These are phyloP conservation scores for Rhynchosporium secalis DNA, from an alignment of 2,329 filamentous ascomycete species.

Conservation along the genomic window DNA sequence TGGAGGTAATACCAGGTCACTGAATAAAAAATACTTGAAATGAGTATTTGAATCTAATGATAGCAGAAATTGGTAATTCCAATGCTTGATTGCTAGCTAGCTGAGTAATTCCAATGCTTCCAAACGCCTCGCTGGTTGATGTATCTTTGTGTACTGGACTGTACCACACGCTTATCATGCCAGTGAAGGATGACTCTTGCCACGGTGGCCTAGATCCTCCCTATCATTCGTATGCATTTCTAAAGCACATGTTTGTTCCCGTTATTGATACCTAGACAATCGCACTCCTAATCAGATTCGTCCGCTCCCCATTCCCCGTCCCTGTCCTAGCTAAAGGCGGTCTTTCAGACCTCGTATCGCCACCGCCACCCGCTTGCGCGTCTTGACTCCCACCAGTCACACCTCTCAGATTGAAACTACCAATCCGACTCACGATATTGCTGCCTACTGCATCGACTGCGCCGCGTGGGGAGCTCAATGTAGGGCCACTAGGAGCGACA, in stretches of 20 bases:
- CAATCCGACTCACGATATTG: conserved; percentile 84
- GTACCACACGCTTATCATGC: background rate
- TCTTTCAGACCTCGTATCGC: conserved; percentile 18
- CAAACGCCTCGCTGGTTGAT: conserved; percentile 3
- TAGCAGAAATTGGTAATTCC: background rate
- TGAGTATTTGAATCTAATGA: background rate
- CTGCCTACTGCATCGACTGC: conserved; percentile 92
- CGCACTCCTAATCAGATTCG: conserved; percentile 19
- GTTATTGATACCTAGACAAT: conserved; percentile 11
- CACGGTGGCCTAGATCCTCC: background rate
- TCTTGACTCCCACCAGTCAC: conserved; percentile 21
- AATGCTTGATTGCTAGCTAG: background rate
- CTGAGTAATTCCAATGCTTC: background rate
- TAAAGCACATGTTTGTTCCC: background rate
- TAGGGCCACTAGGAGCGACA: conserved; percentile 75
- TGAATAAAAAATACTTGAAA: background rate
- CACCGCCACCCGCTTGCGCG: conserved; percentile 13
- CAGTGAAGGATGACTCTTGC: background rate
- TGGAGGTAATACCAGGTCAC: background rate
- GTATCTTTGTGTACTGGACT: background rate
- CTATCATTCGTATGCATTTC: no score
- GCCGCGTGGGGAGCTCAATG: conserved; percentile 78
- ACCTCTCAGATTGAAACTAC: conserved; percentile 57
- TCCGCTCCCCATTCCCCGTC: conserved; percentile 23
- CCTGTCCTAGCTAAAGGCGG: conserved; percentile 24